Evolutionary conservation across 169 alveolate species (phyloP), one percentile per base, ranked within the genome.

Genomic region (Cryptosporidium ryanae): DNA sequence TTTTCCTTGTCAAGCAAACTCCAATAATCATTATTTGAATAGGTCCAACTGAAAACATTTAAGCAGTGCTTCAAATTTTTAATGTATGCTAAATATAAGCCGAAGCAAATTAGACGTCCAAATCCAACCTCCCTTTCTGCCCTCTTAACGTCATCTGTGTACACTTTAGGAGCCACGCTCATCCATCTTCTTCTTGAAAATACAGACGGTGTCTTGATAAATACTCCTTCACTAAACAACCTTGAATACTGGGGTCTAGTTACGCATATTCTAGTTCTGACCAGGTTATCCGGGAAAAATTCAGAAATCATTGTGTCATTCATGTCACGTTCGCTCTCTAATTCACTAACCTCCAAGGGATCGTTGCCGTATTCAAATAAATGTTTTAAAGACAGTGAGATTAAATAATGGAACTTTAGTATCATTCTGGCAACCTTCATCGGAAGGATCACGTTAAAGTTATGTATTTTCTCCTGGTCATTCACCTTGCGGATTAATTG

Each of bases 241-340:
- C 70, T 54, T 8, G 87, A 32, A 76, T 76, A 76, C n/a, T 76
- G 87, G 23, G 87, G 57, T 21, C 87, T 76, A 7, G 87, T 76
- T 61, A 76, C 59, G 13, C 87, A 59, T 18, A 76, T 76, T 70
- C 32, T 76, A 0, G 38, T 5, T 43, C 71, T 34, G 12, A 76
- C 52, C n/a, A 76, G 21, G 23, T 54, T 54, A 23, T 61, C 38
- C n/a, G 87, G 64, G 3, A 18, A 61, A 61, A 76, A 61, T 12
- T 10, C 8, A 38, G 3, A 0, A 4, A 52, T 52, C 5, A n/a
- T 4, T 12, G 2, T 6, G 13, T 12, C 12, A 0, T 52, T 52
- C 5, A n/a, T 5, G 13, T 52, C 27, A 52, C 0, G 5, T n/a
- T 52, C 27, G 8, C 27, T 52, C 5, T 52, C 63, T 52, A n/a